phyloP scores from a whole-genome alignment of 768 basidiomycete genomes.

The Lepiota venenata region DNA sequence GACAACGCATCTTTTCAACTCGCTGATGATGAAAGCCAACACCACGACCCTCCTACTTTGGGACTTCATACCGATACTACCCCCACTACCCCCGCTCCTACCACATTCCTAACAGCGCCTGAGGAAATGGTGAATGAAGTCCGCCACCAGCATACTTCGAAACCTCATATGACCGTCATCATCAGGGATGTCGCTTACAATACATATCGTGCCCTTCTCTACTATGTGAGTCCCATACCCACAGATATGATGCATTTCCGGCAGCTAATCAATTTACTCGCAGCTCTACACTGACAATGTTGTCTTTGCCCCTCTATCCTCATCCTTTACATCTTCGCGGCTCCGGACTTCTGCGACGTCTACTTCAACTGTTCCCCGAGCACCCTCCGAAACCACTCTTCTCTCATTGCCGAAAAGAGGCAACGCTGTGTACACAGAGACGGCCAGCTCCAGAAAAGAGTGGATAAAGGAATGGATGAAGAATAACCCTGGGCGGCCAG shows the following conservation, averaged over 20 bases:
- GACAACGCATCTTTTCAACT: constrained; percentile 3
- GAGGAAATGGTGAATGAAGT: background rate
- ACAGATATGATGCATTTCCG: background rate
- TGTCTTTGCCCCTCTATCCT: constrained; percentile 80
- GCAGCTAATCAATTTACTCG: background rate
- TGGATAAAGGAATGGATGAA: constrained; percentile 75
- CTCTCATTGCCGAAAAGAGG: constrained; percentile 8
- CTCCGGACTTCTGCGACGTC: constrained; percentile 19
- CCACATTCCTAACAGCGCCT: background rate
- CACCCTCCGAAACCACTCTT: constrained; percentile 25
- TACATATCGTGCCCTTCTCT: constrained; percentile 50
- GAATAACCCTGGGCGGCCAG: constrained; percentile 56
- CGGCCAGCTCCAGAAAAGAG: constrained; percentile 39
- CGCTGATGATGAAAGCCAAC: constrained; percentile 22
- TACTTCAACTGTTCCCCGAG: constrained; percentile 20
- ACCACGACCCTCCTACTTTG: background rate
- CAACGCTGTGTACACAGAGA: constrained; percentile 17
- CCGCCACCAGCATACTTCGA: background rate
- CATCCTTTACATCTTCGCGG: constrained; percentile 46
- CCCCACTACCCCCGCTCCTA: background rate
- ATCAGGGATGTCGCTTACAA: constrained; percentile 50
- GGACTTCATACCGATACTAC: background rate
- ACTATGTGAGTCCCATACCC: constrained; percentile 55
- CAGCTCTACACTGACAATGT: constrained; percentile 86
- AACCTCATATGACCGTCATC: constrained; percentile 27